Base-by-base conservation (phyloP, 179 eudicot genomes). In the Carnegiea gigantea region DNA sequence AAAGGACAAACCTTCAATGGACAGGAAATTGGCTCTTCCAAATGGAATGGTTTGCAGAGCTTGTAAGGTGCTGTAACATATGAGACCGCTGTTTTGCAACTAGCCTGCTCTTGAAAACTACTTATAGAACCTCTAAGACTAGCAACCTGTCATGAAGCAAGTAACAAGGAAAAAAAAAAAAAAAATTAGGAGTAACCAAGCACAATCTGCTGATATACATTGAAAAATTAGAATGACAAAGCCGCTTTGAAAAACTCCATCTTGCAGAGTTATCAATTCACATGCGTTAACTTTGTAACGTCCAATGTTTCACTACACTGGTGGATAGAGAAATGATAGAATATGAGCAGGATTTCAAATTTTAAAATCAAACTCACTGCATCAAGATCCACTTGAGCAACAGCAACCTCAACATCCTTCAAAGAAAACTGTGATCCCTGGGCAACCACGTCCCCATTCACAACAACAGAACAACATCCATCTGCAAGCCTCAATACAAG, bases 391-490 rank as follows among this genome's bases (percentile, higher is more conserved):
- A 96, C 87, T 81, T 90, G 93, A 83, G 99, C 99, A 88, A 89
- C 88, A 78, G 91, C 90, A 85, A 96, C 89, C 86, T 94, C 99
- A 12, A 96, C 93, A 89, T 96, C 99, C 87, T 89, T 94, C 83
- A 94, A 85, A 70, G 98, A 96, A 88, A 96, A 96, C 78, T 96
- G 99, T 70, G 98, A 93, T 76, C 99, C 99, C 87, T 96, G 99
- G 28, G 95, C 97, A 86, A 94, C 94, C 83, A 94, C 97, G 82
- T 96, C 98, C 53, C 97, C 98, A 80, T 96, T 96, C 77, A 96
- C 92, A 87, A 92, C 97, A 83, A 96, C 85, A 84, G 93, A 94
- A 51, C 90, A 87, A 83, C 99, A 96, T 81, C 99, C 99, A 93
- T 96, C 99, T 96, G 89, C 88, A 78, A 87, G 17, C 72, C 75